Evolutionary conservation across 2,329 filamentous ascomycete species (phyloP).

Genomic region (Pezicula neosporulosa): DNA sequence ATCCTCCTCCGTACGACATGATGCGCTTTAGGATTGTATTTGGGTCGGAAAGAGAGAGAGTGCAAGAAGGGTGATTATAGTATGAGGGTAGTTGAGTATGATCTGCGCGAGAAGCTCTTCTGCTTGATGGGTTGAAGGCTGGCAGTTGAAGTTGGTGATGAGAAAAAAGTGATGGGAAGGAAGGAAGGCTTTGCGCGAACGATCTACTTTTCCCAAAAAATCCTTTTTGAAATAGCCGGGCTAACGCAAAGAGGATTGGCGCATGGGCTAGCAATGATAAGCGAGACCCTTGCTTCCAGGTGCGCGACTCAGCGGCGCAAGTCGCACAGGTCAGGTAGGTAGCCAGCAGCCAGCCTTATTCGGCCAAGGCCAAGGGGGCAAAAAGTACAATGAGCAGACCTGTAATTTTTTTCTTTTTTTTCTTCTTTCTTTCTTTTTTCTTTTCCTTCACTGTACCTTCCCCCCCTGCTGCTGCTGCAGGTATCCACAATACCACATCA

Average conservation of each 20-base stretch:
- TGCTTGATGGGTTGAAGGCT: constrained; percentile 16
- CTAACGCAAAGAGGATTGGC: neutral
- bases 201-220: neutral
- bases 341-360: too few species aligned
- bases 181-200: constrained; percentile 15
- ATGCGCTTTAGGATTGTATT: constrained; percentile 26
- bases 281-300: neutral
- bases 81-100: constrained; percentile 5
- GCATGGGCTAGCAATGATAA: neutral
- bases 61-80: constrained; percentile 4
- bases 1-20: constrained; percentile 66
- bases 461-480: too few species aligned
- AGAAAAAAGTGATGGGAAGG: constrained; percentile 1
- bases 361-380: too few species aligned
- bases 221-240: neutral
- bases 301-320: neutral
- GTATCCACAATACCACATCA: too few species aligned
- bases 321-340: too few species aligned
- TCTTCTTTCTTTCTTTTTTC: too few species aligned
- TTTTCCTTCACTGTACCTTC: too few species aligned
- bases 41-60: constrained; percentile 11
- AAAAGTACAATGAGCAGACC: too few species aligned
- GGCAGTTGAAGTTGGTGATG: constrained; percentile 11
- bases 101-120: constrained; percentile 12
- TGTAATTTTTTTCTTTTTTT: too few species aligned